These are phyloP conservation scores for Phytopythium delawarense DNA, from an alignment of 352 stramenopile species.

Conservation along the genomic window DNA sequence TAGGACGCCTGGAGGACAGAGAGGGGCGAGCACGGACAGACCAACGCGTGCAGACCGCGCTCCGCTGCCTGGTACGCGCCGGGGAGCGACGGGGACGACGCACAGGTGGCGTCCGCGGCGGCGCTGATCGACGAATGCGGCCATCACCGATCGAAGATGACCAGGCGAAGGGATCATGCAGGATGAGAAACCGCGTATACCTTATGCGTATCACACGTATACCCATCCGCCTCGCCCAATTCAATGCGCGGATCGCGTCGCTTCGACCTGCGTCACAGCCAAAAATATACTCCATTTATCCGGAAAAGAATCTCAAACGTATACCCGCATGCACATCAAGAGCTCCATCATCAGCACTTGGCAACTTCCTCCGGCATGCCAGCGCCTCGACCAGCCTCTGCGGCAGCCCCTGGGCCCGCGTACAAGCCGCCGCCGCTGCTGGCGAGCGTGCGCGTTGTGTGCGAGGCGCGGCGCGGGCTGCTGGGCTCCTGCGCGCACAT, in stretches of 20 bases:
- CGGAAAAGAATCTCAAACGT: neutral
- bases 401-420: neutral
- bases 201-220: neutral
- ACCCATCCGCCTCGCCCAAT: neutral
- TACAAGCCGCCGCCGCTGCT: constrained; percentile 1
- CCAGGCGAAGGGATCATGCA: neutral
- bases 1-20: neutral
- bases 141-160: neutral
- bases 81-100: neutral
- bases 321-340: neutral
- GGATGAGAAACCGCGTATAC: neutral
- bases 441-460: constrained; percentile 7
- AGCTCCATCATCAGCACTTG: neutral
- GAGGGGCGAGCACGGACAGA: neutral
- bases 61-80: neutral
- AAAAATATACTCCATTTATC: neutral
- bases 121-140: neutral
- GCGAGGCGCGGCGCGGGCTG: neutral
- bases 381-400: neutral
- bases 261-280: neutral
- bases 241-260: neutral
- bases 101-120: neutral
- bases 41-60: neutral
- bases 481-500: constrained; percentile 8
- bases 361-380: neutral